Evolutionary conservation across 2,329 filamentous ascomycete genomes (phyloP).

Genomic region (Pseudocercospora fijiensis): DNA sequence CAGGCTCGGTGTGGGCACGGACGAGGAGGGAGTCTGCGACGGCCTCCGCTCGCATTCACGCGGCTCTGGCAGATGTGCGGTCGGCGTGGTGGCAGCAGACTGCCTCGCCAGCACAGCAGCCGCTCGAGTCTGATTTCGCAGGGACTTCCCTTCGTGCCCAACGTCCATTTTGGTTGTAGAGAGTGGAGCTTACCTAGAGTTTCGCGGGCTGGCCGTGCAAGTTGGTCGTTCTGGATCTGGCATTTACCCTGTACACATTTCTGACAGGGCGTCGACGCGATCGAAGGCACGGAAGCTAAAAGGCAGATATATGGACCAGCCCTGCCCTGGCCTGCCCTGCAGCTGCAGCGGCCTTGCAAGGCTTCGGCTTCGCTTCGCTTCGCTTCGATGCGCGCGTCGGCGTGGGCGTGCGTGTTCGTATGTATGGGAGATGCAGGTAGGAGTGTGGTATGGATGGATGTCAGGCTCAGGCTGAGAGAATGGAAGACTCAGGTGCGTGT

Average conservation of each 20-base stretch:
- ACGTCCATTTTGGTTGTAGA: background rate
- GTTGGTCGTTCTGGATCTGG: background rate
- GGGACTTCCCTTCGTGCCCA: background rate
- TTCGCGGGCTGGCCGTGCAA: background rate
- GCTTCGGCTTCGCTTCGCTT: background rate
- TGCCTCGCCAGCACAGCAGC: background rate
- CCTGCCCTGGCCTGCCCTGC: background rate
- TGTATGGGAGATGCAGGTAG: no score
- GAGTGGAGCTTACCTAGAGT: slow-evolving; percentile 4
- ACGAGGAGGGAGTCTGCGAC: slow-evolving; percentile 3
- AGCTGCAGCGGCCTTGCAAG: background rate
- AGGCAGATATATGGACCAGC: slow-evolving; percentile 1
- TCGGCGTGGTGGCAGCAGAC: background rate
- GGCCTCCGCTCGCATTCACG: slow-evolving; percentile 6
- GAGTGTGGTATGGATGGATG: background rate
- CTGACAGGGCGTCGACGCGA: background rate
- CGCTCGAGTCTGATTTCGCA: background rate
- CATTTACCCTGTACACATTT: background rate
- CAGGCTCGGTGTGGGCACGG: slow-evolving; percentile 5
- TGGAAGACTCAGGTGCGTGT: background rate
- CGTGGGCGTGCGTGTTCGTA: no score
- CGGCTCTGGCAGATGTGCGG: slow-evolving; percentile 5
- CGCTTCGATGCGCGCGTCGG: background rate
- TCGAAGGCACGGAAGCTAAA: background rate
- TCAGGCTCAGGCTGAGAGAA: background rate